Base-by-base conservation (phyloP, 179 eudicot species). In the Nepenthes alata region DNA sequence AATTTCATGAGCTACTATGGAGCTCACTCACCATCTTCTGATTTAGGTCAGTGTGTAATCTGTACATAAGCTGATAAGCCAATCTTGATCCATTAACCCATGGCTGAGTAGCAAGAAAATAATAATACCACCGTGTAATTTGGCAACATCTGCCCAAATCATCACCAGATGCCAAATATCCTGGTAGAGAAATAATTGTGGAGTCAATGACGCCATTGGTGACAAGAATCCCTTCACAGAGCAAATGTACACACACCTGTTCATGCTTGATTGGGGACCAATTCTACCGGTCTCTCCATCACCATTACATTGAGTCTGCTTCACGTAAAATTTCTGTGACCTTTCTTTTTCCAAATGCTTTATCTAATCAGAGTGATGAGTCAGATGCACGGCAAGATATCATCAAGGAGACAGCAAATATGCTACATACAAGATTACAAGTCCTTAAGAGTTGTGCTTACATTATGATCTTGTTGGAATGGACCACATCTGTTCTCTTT, bases 401-500 rank as follows among this genome's bases (percentile, higher is more conserved):
- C 25, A 25, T 25, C 25, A 4, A 41, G 5, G 45, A 41, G 45
- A 41, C 8, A 7, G 45, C 5, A 7, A 41, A 41, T 7, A 41
- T 41, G 45, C 6, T 25, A 25, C 45, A 41, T 7, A 41, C 45
- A 41, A 4, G 45, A 41, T 41, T 4, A 41, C 45, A 41, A 7
- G 8, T 7, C 45, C 5, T 41, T 41, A 4, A 41, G 45, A 4
- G 41, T n/a, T 6, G 35, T 45, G 34, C 80, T 77, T 75, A 91
- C 94, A 78, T 73, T 76, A 66, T 61, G 72, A 67, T 70, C 72
- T 70, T 71, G 80, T 58, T 70, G 77, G 58, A 76, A 73, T 5
- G 70, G 72, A 55, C 72, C 78, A 74, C 78, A 70, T 75, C 84
- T 83, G 53, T 91, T 91, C 81, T 91, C 98, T 88, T 91, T 91